Evolutionary conservation across 108 stramenopile species (phyloP).

Genomic region (Nitzschia sp.): DNA sequence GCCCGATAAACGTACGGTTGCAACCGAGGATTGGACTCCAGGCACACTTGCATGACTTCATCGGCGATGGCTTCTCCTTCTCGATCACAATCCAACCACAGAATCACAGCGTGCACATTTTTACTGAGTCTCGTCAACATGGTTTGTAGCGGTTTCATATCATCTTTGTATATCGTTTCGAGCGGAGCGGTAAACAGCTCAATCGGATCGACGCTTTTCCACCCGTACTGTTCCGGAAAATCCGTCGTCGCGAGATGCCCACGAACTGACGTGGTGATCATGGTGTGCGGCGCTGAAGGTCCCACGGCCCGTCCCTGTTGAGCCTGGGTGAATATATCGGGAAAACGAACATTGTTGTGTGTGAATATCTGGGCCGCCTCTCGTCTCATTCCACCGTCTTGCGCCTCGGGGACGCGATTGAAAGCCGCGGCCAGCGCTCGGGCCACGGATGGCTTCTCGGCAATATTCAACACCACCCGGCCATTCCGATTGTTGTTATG

Average conservation of each 20-base stretch:
- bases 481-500: slow-evolving; percentile 3
- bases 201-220: slow-evolving; percentile 67
- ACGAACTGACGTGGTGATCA: slow-evolving; percentile 86
- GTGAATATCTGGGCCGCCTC: slow-evolving; percentile 71
- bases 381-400: slow-evolving; percentile 42
- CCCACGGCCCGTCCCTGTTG: not conserved
- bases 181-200: slow-evolving; percentile 82
- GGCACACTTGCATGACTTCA: slow-evolving; percentile 88
- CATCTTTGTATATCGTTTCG: slow-evolving; percentile 63
- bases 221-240: slow-evolving; percentile 66
- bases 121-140: slow-evolving; percentile 58
- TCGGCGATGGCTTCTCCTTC: slow-evolving; percentile 96
- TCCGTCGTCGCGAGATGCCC: slow-evolving; percentile 85
- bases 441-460: slow-evolving; percentile 98
- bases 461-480: slow-evolving; percentile 85
- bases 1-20: slow-evolving; percentile 74
- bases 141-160: slow-evolving; percentile 73
- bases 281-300: slow-evolving; percentile 53
- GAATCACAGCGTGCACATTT: slow-evolving; percentile 72
- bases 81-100: slow-evolving; percentile 99
- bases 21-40: slow-evolving; percentile 56
- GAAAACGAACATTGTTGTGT: slow-evolving; percentile 76
- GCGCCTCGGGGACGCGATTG: slow-evolving; percentile 43
- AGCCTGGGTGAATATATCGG: slow-evolving; percentile 65
- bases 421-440: slow-evolving; percentile 86